Percentiles rank a stretch among this genome's conserved stretches.
Conservation (phyloP, 441 rosid species). For the Gossypium schwendimanii region DNA sequence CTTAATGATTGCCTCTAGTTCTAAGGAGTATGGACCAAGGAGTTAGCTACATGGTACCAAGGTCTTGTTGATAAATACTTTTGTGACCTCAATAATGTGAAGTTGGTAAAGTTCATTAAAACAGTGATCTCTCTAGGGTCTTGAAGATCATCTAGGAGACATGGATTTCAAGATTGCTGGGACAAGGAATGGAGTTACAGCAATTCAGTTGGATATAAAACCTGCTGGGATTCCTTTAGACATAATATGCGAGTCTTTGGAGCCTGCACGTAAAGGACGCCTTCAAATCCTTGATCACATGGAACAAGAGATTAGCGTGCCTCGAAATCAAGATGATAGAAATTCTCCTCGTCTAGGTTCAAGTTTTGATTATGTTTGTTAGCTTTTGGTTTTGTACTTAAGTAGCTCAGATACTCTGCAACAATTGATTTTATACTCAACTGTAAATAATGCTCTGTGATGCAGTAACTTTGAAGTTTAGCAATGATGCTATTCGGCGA, state of each 20-base stretch:
- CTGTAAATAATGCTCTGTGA: slow-evolving; percentile 20
- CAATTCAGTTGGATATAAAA: slow-evolving; percentile 92
- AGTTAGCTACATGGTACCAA: background rate
- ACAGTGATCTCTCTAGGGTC: slow-evolving; percentile 46
- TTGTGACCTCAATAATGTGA: slow-evolving; percentile 2
- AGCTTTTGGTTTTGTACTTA: slow-evolving; percentile 10
- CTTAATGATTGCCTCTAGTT: background rate
- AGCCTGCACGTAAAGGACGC: slow-evolving; percentile 81
- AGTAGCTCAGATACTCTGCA: background rate
- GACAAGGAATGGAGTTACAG: slow-evolving; percentile 78
- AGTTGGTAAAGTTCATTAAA: slow-evolving; percentile 16
- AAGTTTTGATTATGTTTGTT: slow-evolving; percentile 13
- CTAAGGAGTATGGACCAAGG: background rate
- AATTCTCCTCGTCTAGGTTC: slow-evolving; percentile 71
- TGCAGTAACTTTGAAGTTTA: slow-evolving; percentile 70
- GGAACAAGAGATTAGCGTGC: slow-evolving; percentile 69
- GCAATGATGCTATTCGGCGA: slow-evolving; percentile 77
- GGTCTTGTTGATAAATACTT: background rate
- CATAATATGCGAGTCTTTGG: slow-evolving; percentile 79
- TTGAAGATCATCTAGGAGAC: slow-evolving; percentile 98
- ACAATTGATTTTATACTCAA: slow-evolving; percentile 5
- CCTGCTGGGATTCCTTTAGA: slow-evolving; percentile 97
- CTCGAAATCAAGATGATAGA: slow-evolving; percentile 54
- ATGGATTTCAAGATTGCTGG: slow-evolving; percentile 99
- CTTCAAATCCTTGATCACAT: slow-evolving; percentile 84